A percentile compares a stretch with the other conserved stretches of the same genome.
Evolutionary conservation across 169 alveolate genomes (phyloP).

Genomic region (Plasmodium yoelii): DNA sequence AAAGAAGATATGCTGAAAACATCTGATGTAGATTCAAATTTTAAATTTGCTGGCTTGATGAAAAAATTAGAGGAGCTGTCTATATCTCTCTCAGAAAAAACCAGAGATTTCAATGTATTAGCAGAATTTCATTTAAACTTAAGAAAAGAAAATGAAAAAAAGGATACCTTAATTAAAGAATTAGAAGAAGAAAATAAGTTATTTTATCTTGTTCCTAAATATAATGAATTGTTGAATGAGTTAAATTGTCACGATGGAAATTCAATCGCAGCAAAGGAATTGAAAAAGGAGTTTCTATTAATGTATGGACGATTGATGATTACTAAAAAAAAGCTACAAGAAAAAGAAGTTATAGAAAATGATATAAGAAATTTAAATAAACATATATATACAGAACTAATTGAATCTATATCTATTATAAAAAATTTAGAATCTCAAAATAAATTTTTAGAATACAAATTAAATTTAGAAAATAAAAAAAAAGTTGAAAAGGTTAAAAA

Average conservation of each 20-base stretch:
- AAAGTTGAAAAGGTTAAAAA: slow-evolving; percentile 46
- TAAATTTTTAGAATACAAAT: slow-evolving; percentile 53
- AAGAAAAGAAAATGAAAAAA: slow-evolving; percentile 38
- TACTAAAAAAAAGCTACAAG: slow-evolving; percentile 78
- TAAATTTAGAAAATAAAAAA: slow-evolving; percentile 59
- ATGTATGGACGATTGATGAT: slow-evolving; percentile 81
- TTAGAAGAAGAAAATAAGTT: slow-evolving; percentile 78
- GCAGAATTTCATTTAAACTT: slow-evolving; percentile 77
- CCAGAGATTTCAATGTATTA: slow-evolving; percentile 81
- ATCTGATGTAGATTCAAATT: slow-evolving; percentile 82
- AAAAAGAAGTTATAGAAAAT: slow-evolving; percentile 81
- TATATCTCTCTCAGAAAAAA: slow-evolving; percentile 77
- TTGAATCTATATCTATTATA: slow-evolving; percentile 79
- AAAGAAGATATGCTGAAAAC: slow-evolving; percentile 76
- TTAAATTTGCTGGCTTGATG: slow-evolving; percentile 84
- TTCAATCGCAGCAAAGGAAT: slow-evolving; percentile 37
- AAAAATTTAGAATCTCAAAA: slow-evolving; percentile 73
- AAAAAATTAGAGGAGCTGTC: slow-evolving; percentile 83
- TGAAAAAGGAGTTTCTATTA: slow-evolving; percentile 82
- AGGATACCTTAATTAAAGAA: slow-evolving; percentile 48
- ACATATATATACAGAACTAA: slow-evolving; percentile 80
- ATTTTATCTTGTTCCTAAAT: slow-evolving; percentile 77
- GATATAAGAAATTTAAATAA: slow-evolving; percentile 81
- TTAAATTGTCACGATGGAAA: slow-evolving; percentile 26
- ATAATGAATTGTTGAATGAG: slow-evolving; percentile 71